Conservation (phyloP, 2,329 filamentous ascomycete genomes). For the Diplodia mutila region DNA sequence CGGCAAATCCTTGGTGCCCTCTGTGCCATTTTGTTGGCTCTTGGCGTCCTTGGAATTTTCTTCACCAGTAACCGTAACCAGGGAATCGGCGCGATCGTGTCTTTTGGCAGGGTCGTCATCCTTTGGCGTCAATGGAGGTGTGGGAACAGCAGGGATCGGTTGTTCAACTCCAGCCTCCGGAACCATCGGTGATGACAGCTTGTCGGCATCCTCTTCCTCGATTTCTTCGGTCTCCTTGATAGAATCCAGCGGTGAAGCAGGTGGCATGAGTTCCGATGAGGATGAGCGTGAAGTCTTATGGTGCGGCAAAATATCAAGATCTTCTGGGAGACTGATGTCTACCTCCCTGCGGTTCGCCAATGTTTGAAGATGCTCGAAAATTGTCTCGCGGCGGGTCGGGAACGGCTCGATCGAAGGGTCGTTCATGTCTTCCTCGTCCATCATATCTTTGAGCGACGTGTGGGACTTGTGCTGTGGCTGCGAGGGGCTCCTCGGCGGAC, state of each 20-base stretch:
- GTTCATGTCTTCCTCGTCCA: constrained; percentile 17
- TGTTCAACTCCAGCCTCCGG: not conserved
- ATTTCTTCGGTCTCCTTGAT: constrained; percentile 19
- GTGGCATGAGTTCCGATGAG: not conserved
- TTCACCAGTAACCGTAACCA: constrained; percentile 3
- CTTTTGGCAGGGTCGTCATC: not conserved
- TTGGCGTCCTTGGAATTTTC: not conserved
- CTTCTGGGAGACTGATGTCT: constrained; percentile 11
- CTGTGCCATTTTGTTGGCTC: not conserved
- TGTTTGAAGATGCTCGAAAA: constrained; percentile 37
- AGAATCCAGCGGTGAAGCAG: constrained; percentile 23
- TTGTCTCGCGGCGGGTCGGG: constrained; percentile 40
- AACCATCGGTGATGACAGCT: not conserved
- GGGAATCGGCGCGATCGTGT: constrained; percentile 19
- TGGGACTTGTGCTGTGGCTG: not conserved
- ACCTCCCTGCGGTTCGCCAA: constrained; percentile 18
- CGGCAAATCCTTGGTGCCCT: not conserved
- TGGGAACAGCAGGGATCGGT: constrained; percentile 4
- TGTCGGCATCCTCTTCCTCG: not conserved
- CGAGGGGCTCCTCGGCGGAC: constrained; percentile 7
- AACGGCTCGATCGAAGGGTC: constrained; percentile 37
- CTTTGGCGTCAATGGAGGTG: constrained; percentile 22
- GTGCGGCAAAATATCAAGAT: not conserved
- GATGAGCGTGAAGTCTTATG: not conserved
- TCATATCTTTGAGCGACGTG: constrained; percentile 22